Conservation (phyloP, 1,139 yeast species). For the Blastobotrys niveus region DNA sequence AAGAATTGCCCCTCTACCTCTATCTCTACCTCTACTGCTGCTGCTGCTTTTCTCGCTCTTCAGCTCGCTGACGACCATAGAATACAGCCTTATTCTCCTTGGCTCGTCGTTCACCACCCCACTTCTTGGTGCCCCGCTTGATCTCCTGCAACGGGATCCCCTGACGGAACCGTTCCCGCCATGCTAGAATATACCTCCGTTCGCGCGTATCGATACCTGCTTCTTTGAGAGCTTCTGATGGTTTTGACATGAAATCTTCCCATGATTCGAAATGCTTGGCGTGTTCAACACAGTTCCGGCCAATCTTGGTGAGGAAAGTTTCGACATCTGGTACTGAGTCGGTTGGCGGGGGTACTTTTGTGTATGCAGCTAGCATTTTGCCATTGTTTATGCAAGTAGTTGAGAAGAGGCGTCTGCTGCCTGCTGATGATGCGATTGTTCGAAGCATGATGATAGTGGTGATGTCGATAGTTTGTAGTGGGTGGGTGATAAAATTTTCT, state of each 20-base stretch:
- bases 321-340: constrained; percentile 61
- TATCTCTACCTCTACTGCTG: not conserved
- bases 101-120: constrained; percentile 87
- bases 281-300: constrained; percentile 66
- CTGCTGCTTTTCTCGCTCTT: constrained; percentile 15
- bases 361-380: constrained; percentile 9
- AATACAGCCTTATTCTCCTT: constrained; percentile 64
- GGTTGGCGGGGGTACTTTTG: constrained; percentile 43
- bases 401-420: no score
- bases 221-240: constrained; percentile 57
- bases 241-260: constrained; percentile 36
- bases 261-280: constrained; percentile 69
- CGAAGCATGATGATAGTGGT: no score
- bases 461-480: no score
- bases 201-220: constrained; percentile 69
- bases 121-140: constrained; percentile 60
- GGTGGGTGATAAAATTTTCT: no score
- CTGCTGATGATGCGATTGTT: no score
- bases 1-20: not conserved
- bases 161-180: constrained; percentile 47
- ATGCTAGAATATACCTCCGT: constrained; percentile 48
- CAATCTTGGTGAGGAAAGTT: constrained; percentile 67
- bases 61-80: constrained; percentile 36
- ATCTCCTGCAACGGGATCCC: constrained; percentile 56
- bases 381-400: constrained; percentile 7